phyloP scores from a whole-genome alignment of 495 filamentous ascomycete species.

The Aspergillus kassunensis region DNA sequence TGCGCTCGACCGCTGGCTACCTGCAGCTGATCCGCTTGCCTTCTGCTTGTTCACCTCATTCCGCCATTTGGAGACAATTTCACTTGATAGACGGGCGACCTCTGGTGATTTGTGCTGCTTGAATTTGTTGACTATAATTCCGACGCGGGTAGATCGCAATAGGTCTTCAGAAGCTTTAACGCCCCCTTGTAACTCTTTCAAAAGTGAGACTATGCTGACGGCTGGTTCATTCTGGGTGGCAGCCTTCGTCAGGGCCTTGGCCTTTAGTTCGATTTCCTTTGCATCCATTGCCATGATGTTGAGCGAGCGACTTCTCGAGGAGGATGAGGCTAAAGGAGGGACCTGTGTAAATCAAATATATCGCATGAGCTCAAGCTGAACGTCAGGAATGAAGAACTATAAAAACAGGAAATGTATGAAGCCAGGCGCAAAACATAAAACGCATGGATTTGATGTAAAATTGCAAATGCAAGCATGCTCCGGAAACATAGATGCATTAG shows the following conservation, averaged over 20 bases:
- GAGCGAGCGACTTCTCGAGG: neutral
- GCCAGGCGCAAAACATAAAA: neutral
- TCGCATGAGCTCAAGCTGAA: neutral
- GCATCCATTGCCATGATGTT: conserved; percentile 61
- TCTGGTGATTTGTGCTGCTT: conserved; percentile 70
- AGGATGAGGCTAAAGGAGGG: neutral
- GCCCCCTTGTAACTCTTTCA: conserved; percentile 73
- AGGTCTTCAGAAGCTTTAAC: conserved; percentile 84
- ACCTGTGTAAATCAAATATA: neutral
- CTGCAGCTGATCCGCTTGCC: conserved; percentile 46
- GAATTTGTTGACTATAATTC: conserved; percentile 80
- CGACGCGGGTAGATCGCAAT: conserved; percentile 78
- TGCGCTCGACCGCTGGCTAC: conserved; percentile 38
- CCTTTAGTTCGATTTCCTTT: conserved; percentile 68
- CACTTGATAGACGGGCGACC: conserved; percentile 67
- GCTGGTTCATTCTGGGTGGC: conserved; percentile 62
- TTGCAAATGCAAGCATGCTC: too few species aligned
- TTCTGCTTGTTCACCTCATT: conserved; percentile 73
- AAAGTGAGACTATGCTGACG: conserved; percentile 58
- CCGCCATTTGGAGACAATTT: conserved; percentile 87
- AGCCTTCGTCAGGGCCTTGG: conserved; percentile 74
- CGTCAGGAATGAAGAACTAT: too few species aligned
- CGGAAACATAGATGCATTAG: too few species aligned
- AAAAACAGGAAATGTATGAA: neutral
- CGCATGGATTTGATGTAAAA: neutral